Evolutionary conservation across 805 yeast genomes (phyloP).

Genomic region (Teunomyces panamensis): DNA sequence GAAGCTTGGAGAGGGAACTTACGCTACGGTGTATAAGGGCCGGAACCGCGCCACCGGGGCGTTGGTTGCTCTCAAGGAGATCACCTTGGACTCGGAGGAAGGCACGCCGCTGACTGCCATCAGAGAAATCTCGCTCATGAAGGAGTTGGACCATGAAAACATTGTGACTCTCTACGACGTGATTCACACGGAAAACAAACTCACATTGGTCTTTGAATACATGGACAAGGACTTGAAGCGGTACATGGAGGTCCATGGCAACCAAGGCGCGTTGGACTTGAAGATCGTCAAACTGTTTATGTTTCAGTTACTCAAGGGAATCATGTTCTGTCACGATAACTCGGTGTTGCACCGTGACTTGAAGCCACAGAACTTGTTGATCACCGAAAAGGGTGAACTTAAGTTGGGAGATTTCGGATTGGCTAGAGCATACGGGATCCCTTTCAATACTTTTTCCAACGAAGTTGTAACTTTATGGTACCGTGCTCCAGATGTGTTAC

Average conservation of each 20-base stretch:
- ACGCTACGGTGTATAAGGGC: conserved; percentile 98
- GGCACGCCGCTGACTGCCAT: conserved; percentile 99
- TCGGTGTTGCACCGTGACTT: conserved; percentile 82
- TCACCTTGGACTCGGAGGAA: conserved; percentile 91
- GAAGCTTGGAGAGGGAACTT: conserved; percentile 91
- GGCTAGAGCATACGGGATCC: conserved; percentile 97
- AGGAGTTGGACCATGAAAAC: conserved; percentile 90
- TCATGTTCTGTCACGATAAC: conserved; percentile 82
- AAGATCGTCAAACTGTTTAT: conserved; percentile 82
- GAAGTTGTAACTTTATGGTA: conserved; percentile 98
- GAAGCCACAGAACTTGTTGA: conserved; percentile 92
- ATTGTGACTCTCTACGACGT: conserved; percentile 92
- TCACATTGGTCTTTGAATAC: conserved; percentile 89
- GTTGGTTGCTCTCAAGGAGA: conserved; percentile 91
- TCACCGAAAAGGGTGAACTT: conserved; percentile 84
- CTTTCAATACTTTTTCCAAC: conserved; percentile 94
- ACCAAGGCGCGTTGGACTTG: conserved; percentile 68
- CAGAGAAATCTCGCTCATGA: conserved; percentile 92
- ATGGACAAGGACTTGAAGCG: conserved; percentile 92
- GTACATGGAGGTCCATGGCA: conserved; percentile 88
- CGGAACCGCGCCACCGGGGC: conserved; percentile 83
- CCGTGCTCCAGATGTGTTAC: conserved; percentile 93
- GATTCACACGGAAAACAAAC: conserved; percentile 93
- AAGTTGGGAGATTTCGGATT: conserved; percentile 96
- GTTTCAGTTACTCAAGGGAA: conserved; percentile 90